A percentile compares a stretch with the other conserved stretches of the same genome.
Evolutionary conservation across 2,329 filamentous ascomycete genomes (phyloP).

Genomic region (Xylaria polymorpha): DNA sequence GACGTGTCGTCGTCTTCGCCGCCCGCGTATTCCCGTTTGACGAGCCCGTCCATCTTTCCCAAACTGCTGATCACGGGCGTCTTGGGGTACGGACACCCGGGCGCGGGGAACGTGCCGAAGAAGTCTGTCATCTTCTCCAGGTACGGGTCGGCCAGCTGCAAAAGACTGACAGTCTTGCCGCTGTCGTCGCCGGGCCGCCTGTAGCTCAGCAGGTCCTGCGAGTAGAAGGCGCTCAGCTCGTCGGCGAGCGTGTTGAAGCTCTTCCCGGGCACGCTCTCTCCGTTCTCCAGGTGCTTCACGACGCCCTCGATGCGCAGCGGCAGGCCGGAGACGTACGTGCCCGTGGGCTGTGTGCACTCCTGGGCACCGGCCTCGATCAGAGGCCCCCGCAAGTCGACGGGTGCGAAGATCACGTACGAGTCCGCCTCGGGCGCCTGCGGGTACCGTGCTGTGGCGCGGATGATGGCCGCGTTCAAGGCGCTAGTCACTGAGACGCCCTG

Average conservation of each 20-base stretch:
- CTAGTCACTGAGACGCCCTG: conserved; percentile 38
- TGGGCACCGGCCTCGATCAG: conserved; percentile 13
- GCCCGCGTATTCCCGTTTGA: conserved; percentile 31
- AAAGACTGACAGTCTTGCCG: conserved; percentile 27
- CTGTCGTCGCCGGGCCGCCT: conserved; percentile 34
- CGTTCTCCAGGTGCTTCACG: background rate
- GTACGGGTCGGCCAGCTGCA: conserved; percentile 34
- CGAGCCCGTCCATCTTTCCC: conserved; percentile 36
- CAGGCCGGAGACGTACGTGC: conserved; percentile 40
- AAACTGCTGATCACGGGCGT: conserved; percentile 42
- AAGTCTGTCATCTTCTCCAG: conserved; percentile 29
- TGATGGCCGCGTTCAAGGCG: conserved; percentile 42
- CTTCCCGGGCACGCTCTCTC: conserved; percentile 20
- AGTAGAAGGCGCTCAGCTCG: conserved; percentile 38
- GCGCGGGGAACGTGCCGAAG: conserved; percentile 24
- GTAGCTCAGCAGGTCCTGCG: conserved; percentile 44
- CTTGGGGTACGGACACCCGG: conserved; percentile 34
- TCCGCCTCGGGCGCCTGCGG: conserved; percentile 39
- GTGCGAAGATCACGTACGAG: conserved; percentile 40
- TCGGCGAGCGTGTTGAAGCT: conserved; percentile 36
- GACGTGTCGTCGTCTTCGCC: background rate
- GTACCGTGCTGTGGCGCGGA: conserved; percentile 37
- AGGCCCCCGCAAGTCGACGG: conserved; percentile 38
- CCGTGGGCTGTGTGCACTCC: conserved; percentile 17
- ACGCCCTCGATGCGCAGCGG: conserved; percentile 39